Base-by-base conservation (phyloP, 176 grass and related monocot genomes). In the Oryza officinalis region DNA sequence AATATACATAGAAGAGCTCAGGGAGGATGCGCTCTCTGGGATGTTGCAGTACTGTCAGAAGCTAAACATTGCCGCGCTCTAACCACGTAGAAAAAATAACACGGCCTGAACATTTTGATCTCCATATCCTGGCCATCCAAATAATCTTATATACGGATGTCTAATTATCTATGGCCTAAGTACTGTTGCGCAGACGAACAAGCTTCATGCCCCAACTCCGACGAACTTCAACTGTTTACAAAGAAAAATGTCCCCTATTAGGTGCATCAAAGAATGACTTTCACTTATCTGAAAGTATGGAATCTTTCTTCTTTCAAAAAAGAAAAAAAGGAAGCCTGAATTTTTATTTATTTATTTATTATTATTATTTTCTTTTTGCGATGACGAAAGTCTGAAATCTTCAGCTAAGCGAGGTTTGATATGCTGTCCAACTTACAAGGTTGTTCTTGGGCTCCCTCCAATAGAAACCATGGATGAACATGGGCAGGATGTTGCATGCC, bases 401-500 rank as follows among this genome's bases (percentile, higher is more conserved):
- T 31, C 15, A 65, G 79, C 65, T 15, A 63, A 37, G 14, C 65
- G 12, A 63, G 71, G 40, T 54, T 86, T 66, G 8, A 3, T 41
- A 35, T 27, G 15, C 11, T 71, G 31, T 65, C 37, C 60, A 67
- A 76, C 92, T 92, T 81, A 97, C 94, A 52, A 97, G 54, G 83
- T 97, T 97, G 88, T 94, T 90, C 60, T 85, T 87, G 63, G 94
- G 94, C 37, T 92, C 88, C 59, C 81, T 83, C 94, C 87, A 94
- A 49, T 97, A 97, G 80, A 97, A 94, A 4, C 94, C 94, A 81
- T 94, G 94, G 77, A 97, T 90, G 68, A 90, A 88, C 43, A 91
- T 80, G 37, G 92, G 92, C 50, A 90, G 75, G 74, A 97, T 82
- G 88, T 97, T 97, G 84, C 92, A 94, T 10, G 90, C 92, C 72